phyloP scores from a whole-genome alignment of 108 stramenopile genomes.

The Stephanodiscus triporus region DNA sequence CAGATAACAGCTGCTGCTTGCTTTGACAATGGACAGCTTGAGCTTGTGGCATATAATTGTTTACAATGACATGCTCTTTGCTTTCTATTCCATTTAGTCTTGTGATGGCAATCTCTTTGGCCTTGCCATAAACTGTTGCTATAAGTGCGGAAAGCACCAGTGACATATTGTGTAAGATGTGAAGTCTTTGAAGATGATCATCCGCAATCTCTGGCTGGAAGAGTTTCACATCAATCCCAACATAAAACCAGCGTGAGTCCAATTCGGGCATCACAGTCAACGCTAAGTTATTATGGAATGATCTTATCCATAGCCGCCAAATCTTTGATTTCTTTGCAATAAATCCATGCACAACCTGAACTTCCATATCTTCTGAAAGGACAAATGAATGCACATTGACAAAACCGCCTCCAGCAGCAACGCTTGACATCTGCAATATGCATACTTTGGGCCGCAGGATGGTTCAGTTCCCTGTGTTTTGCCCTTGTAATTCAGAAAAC shows the following conservation, averaged over 20 bases:
- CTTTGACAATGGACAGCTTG: slow-evolving; percentile 39
- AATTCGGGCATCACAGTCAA: neutral
- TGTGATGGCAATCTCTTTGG: slow-evolving; percentile 4
- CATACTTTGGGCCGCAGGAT: slow-evolving; percentile 46
- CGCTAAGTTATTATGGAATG: slow-evolving; percentile 5
- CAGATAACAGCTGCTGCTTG: slow-evolving; percentile 26
- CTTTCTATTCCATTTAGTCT: slow-evolving; percentile 39
- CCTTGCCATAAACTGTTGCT: slow-evolving; percentile 5
- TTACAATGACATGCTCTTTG: slow-evolving; percentile 41
- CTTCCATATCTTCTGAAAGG: slow-evolving; percentile 5
- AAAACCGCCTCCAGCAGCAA: slow-evolving; percentile 61
- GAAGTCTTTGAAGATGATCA: slow-evolving; percentile 63
- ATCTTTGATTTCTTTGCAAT: slow-evolving; percentile 58
- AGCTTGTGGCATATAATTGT: slow-evolving; percentile 49
- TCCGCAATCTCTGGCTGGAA: slow-evolving; percentile 57
- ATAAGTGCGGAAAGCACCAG: slow-evolving; percentile 29
- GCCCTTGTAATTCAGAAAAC: slow-evolving; percentile 23
- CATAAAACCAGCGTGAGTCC: slow-evolving; percentile 15
- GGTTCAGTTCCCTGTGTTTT: slow-evolving; percentile 10
- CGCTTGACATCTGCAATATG: slow-evolving; percentile 54
- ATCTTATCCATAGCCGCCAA: slow-evolving; percentile 52
- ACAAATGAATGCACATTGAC: slow-evolving; percentile 50
- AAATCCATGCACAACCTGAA: slow-evolving; percentile 44
- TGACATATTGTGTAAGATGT: slow-evolving; percentile 59
- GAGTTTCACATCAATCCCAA: slow-evolving; percentile 58